A percentile compares a stretch with the other conserved stretches of the same genome.
Evolutionary conservation across 768 basidiomycete genomes (phyloP).

Genomic region (Punctularia strigosozonata): DNA sequence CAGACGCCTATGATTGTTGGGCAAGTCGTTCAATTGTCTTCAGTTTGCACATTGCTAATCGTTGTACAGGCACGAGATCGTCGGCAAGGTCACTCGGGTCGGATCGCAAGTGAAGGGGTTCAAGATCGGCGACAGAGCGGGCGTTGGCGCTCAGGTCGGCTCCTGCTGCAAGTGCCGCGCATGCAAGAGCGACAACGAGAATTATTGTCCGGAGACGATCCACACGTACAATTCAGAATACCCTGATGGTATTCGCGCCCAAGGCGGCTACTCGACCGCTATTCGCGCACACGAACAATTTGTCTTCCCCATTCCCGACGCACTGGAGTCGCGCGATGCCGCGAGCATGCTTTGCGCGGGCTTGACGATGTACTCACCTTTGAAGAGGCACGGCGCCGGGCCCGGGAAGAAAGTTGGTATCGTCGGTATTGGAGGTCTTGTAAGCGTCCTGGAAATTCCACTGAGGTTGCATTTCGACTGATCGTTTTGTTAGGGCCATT

Average conservation of each 20-base stretch:
- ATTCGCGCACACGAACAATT: constrained; percentile 37
- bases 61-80: constrained; percentile 37
- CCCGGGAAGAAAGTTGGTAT: constrained; percentile 57
- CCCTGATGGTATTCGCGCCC: constrained; percentile 25
- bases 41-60: not conserved
- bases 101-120: constrained; percentile 41
- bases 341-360: constrained; percentile 52
- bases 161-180: constrained; percentile 36
- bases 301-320: constrained; percentile 44
- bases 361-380: constrained; percentile 49
- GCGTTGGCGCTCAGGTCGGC: constrained; percentile 37
- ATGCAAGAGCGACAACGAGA: constrained; percentile 41
- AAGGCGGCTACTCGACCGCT: constrained; percentile 36
- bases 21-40: not conserved
- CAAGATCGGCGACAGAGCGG: constrained; percentile 46
- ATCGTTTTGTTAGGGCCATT: constrained; percentile 16
- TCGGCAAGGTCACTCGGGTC: constrained; percentile 38
- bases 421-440: constrained; percentile 51
- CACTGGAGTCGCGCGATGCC: constrained; percentile 20
- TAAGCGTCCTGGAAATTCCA: not conserved
- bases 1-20: constrained; percentile 18
- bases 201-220: constrained; percentile 37
- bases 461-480: not conserved
- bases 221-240: constrained; percentile 30
- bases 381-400: constrained; percentile 39